phyloP scores from a whole-genome alignment of 1,284 basidiomycete species.

The Hemileia vastatrix region DNA sequence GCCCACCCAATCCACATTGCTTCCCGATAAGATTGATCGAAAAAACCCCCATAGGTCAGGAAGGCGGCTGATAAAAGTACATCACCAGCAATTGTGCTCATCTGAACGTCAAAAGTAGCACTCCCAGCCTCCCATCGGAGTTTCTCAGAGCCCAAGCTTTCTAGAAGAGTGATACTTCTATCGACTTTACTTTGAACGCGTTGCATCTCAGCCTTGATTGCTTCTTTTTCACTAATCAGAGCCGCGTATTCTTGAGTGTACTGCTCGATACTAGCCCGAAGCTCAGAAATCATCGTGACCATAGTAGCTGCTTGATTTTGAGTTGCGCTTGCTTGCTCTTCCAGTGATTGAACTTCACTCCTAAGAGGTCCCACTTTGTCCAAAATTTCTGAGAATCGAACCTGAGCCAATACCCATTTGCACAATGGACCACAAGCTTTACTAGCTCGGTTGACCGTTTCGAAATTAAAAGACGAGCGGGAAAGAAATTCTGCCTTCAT shows the following conservation, averaged over 20 bases:
- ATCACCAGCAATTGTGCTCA: conserved; percentile 98
- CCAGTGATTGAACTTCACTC: conserved; percentile 86
- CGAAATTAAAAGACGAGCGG: conserved; percentile 86
- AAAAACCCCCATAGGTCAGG: conserved; percentile 94
- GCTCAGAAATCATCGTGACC: conserved; percentile 81
- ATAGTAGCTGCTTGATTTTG: conserved; percentile 84
- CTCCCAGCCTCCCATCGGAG: conserved; percentile 90
- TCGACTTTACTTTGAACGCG: conserved; percentile 94
- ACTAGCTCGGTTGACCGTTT: conserved; percentile 87
- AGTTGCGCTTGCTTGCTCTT: conserved; percentile 81
- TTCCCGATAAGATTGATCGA: conserved; percentile 96
- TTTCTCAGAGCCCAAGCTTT: conserved; percentile 89
- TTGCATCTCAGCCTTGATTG: conserved; percentile 97
- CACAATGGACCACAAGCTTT: conserved; percentile 96
- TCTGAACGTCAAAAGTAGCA: conserved; percentile 91
- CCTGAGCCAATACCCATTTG: conserved; percentile 97
- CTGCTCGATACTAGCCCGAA: conserved; percentile 79
- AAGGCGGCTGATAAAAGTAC: conserved; percentile 92
- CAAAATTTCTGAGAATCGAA: conserved; percentile 92
- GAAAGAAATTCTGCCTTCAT: conserved; percentile 93
- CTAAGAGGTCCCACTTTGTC: conserved; percentile 95
- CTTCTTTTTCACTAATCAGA: conserved; percentile 92
- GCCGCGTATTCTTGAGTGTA: conserved; percentile 98
- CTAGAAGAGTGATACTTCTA: conserved; percentile 87
- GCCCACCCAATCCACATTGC: conserved; percentile 96